A percentile compares a stretch with the other conserved stretches of the same genome.
Conservation (phyloP, 1,284 basidiomycete genomes). For the Clitocybe nebularis region DNA sequence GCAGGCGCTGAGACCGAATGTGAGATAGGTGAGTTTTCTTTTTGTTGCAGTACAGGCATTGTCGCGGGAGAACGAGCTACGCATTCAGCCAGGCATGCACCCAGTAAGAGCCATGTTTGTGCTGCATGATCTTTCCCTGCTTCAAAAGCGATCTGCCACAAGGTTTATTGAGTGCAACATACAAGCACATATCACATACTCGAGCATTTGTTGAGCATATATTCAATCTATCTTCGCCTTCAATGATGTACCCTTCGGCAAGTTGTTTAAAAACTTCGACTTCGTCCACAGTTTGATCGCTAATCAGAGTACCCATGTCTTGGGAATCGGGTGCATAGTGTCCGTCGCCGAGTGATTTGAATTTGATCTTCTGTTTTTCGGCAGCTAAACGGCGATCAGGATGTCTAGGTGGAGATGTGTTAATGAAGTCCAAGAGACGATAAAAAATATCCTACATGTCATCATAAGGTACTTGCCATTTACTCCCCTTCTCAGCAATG, state of each 20-base stretch:
- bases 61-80: slow-evolving; percentile 25
- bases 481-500: slow-evolving; percentile 52
- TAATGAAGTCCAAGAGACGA: neutral
- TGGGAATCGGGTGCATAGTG: slow-evolving; percentile 47
- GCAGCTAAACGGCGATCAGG: slow-evolving; percentile 41
- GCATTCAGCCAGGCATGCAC: slow-evolving; percentile 51
- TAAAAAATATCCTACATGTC: slow-evolving; percentile 57
- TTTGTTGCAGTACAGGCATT: slow-evolving; percentile 13
- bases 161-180: slow-evolving; percentile 4
- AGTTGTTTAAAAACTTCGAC: slow-evolving; percentile 55
- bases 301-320: slow-evolving; percentile 47
- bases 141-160: slow-evolving; percentile 52
- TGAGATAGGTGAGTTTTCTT: slow-evolving; percentile 26
- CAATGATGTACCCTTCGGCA: slow-evolving; percentile 64
- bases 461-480: slow-evolving; percentile 80
- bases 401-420: slow-evolving; percentile 33
- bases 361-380: slow-evolving; percentile 30
- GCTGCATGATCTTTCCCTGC: slow-evolving; percentile 60
- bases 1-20: slow-evolving; percentile 44
- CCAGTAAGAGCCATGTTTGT: slow-evolving; percentile 68
- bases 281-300: slow-evolving; percentile 34
- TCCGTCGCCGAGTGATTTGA: slow-evolving; percentile 50
- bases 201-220: slow-evolving; percentile 61
- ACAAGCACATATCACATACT: slow-evolving; percentile 28
- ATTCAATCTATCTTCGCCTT: slow-evolving; percentile 45